Base-by-base conservation (phyloP, 805 yeast genomes). In the Saccharomycopsis fodiens region DNA sequence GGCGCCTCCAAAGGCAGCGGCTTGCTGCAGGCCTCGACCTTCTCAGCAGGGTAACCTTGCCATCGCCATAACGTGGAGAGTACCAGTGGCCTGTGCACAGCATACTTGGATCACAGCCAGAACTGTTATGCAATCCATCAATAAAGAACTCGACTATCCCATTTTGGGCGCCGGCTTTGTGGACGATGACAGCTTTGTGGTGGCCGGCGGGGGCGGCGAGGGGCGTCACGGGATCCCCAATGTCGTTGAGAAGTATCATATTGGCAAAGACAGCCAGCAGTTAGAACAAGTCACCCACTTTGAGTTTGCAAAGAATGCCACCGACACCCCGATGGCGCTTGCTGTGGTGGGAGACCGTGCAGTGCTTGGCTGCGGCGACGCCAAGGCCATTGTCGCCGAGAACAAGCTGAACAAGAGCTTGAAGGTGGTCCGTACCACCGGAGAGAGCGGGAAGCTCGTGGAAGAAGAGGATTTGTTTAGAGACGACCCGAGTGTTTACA, bases 161-260 rank as follows among this genome's bases (percentile, higher is more conserved):
- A 70, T 88, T 10, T 85, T 82, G 55, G 91, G 87, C 2, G 80
- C 89, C 44, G 74, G 76, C 50, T 88, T 85, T 59, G 66, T 80
- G 38, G 68, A 74, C 53, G 72, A 78, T 52, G 65, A 69, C 52
- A 73, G 78, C 1, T 61, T 89, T 27, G 62, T 87, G 39, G 83
- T 82, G 22, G 79, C 87, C 3, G 98, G 98, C 36, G 98, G 98
- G 39, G 97, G 97, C 21, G 98, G 97, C 19, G 95, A 86, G 60
- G 96, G 96, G 4, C 79, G 80, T 56, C 84, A 87, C 57, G 96
- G 96, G 29, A 80, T 88, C 45, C 85, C 91, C 35, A 91, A 91
- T 63, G 86, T 83, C 58, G 65, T 91, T 19, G 51, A 40, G 29
- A 31, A 41, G 12, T 46, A 44, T 27, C 15, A 44, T 30, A 42